Conservation (phyloP, 2,329 filamentous ascomycete genomes). For the Escovopsis sp. region DNA sequence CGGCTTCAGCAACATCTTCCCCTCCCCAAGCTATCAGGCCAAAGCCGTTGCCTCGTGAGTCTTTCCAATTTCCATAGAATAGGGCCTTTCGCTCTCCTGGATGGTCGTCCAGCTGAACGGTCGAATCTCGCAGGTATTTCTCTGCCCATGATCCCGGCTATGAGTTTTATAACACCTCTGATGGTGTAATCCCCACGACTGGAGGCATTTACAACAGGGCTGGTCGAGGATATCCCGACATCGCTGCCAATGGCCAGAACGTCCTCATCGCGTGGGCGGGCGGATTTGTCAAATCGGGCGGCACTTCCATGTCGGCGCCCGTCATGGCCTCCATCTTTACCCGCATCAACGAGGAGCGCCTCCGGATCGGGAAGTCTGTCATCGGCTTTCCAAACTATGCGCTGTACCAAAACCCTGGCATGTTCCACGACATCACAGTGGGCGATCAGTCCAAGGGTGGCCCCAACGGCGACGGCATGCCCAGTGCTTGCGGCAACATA, state of each 20-base stretch:
- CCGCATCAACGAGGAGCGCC: constrained; percentile 16
- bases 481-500: constrained; percentile 8
- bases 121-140: constrained; percentile 4
- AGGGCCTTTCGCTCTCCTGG: too few species aligned
- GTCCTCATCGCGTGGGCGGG: constrained; percentile 28
- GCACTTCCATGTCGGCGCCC: constrained; percentile 28
- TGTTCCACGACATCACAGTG: constrained; percentile 7
- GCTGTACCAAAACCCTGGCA: constrained; percentile 10
- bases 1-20: constrained; percentile 34
- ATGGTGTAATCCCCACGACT: constrained; percentile 6
- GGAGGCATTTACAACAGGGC: constrained; percentile 27
- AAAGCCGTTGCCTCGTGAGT: constrained; percentile 9
- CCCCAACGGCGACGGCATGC: background rate
- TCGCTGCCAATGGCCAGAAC: constrained; percentile 28
- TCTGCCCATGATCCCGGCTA: constrained; percentile 6
- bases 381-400: constrained; percentile 21
- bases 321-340: constrained; percentile 19
- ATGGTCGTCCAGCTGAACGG: background rate
- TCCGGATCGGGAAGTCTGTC: constrained; percentile 13
- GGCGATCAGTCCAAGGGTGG: constrained; percentile 9
- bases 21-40: constrained; percentile 30
- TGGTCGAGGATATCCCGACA: constrained; percentile 32
- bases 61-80: background rate
- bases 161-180: constrained; percentile 7
- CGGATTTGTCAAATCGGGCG: constrained; percentile 14